Base-by-base conservation (phyloP, 108 stramenopile species). In the Cyclotella cryptica region DNA sequence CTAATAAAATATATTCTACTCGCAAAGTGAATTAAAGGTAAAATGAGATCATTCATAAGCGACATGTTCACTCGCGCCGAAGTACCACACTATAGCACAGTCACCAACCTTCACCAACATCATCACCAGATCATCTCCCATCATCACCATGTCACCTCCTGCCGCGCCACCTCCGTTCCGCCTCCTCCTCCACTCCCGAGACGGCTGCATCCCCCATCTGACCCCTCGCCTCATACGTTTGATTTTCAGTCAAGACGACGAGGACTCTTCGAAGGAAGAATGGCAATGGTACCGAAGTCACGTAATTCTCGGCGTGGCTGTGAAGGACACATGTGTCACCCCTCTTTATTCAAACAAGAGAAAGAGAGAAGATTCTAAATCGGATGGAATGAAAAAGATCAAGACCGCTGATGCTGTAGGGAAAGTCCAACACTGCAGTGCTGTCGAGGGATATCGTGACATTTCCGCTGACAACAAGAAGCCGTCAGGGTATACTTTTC, bases 121-220 rank as follows among this genome's bases (percentile, higher is more conserved):
- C n/a, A 49, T n/a, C 9, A 9, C 13, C 44, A 12, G 11, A 12
- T 45, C 13, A 45, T 9, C 13, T 12, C 13, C 44, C 13, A 12
- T 53, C 52, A 22, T 55, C 59, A 28, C 72, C 22, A 19, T 49
- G 40, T 13, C 73, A 55, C 18, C 51, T 5, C 15, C 49, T 29
- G 17, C 24, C 54, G 47, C 54, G 14, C 15, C 45, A 22, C 55
- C 68, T 40, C 59, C 29, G 22, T 81, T 83, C 58, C 81, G 78
- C 41, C 78, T 95, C n/a, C 67, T 95, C 24, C 66, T 95, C 30
- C 91, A 95, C 76, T 74, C 84, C 9, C 78, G 79, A 35, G 90
- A 92, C 79, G 93, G 93, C 11, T 81, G 75, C 45, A 76, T 92
- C 14, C 93, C 93, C 3, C 90, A 88, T 64, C 63, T 95, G 28